phyloP scores from a whole-genome alignment of 1,284 basidiomycete genomes.

The Bondarzewia mesenterica region DNA sequence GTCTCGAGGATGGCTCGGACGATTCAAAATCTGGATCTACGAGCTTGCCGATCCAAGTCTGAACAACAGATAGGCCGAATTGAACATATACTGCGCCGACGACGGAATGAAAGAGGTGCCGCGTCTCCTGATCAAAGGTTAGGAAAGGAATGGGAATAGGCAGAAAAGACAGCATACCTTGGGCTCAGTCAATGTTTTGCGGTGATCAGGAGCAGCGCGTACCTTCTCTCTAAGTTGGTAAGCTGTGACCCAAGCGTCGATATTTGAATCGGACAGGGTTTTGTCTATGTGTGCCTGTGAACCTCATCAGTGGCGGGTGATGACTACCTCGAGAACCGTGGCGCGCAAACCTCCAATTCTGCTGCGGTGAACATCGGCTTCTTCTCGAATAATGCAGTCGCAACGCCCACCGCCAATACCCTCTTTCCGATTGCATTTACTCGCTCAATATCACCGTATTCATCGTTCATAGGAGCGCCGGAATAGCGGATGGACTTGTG shows the following conservation, averaged over 20 bases:
- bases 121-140: slow-evolving; percentile 39
- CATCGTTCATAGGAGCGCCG: slow-evolving; percentile 27
- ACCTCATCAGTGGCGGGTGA: background rate
- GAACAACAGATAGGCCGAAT: slow-evolving; percentile 41
- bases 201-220: slow-evolving; percentile 40
- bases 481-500: slow-evolving; percentile 50
- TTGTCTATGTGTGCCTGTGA: slow-evolving; percentile 27
- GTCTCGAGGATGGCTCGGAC: background rate
- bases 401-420: slow-evolving; percentile 42
- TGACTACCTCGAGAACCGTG: slow-evolving; percentile 2
- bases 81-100: slow-evolving; percentile 56
- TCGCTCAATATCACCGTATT: slow-evolving; percentile 52
- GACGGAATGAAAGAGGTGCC: slow-evolving; percentile 54
- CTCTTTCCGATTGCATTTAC: slow-evolving; percentile 45
- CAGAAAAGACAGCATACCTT: slow-evolving; percentile 1
- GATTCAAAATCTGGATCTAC: slow-evolving; percentile 31
- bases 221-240: slow-evolving; percentile 54
- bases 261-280: slow-evolving; percentile 33
- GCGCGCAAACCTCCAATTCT: slow-evolving; percentile 39
- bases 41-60: slow-evolving; percentile 51
- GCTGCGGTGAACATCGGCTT: slow-evolving; percentile 41
- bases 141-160: slow-evolving; percentile 1
- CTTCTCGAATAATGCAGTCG: slow-evolving; percentile 41
- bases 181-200: slow-evolving; percentile 4
- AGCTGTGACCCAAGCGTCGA: slow-evolving; percentile 48